Evolutionary conservation across 2,329 filamentous ascomycete species (phyloP), one percentile per base, ranked within the genome.

Genomic region (Myriosclerotinia scirpicola): DNA sequence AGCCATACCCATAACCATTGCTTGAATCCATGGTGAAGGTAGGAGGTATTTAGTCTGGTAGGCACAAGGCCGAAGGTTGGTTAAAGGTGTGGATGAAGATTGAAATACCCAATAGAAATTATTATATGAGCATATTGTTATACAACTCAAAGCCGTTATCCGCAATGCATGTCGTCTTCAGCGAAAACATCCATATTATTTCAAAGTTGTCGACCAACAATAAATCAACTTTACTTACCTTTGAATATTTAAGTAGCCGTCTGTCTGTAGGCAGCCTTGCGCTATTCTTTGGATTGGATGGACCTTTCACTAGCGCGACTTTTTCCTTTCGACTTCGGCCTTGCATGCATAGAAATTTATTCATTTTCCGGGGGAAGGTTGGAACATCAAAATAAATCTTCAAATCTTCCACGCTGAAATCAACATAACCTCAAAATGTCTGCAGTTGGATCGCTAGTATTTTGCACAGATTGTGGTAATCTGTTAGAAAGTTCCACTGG

Each of bases 401-500:
- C 30, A 34, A 34, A 20, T 50, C 46, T 50, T 53, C 22, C 22
- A 53, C 46, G 2, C 20, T 46, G 11, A 15, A 48, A 60, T 48
- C n/a, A 42, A 36, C 42, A 42, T 34, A 36, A 30, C 40, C 9
- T 61, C 67, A 81, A 73, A 69, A 97, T 97, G 94, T 88, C 93
- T 71, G 88, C 91, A 22, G 93, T 97, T 72, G 94, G 93, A 66
- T 94, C 93, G 63, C 83, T 98, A 52, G 89, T 97, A 46, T 98
- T 98, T 79, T 98, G 94, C 81, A 91, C 85, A 64, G 91, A 93
- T 77, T 98, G 94, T 78, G 94, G 94, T 69, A 96, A 96, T 77
- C 84, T 97, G 4, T 82, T 98, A 52, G 92, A 95, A 64, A 85
- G 89, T 63, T 92, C 91, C 56, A 90, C 89, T 70, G 92, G 91